Evolutionary conservation across 768 basidiomycete species (phyloP).

Genomic region (Lactarius hatsudake): DNA sequence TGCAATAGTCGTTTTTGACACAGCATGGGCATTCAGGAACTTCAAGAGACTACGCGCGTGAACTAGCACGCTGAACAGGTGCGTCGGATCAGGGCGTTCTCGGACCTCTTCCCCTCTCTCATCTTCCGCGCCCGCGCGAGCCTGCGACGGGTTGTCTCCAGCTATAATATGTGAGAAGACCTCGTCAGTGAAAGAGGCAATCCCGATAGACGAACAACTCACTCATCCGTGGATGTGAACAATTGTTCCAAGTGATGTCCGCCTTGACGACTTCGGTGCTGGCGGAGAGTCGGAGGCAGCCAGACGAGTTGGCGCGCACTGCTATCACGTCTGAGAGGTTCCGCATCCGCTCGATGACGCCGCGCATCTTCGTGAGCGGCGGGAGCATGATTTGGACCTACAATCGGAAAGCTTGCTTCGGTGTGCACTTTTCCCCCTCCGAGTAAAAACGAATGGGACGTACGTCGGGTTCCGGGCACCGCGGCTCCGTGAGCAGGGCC

Average conservation of each 20-base stretch:
- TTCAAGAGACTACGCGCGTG: constrained; percentile 75
- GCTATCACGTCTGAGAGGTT: constrained; percentile 68
- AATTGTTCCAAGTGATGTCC: constrained; percentile 77
- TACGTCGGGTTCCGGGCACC: constrained; percentile 86
- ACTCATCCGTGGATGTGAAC: constrained; percentile 61
- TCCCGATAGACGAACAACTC: neutral
- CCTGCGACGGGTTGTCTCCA: constrained; percentile 30
- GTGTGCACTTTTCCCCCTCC: neutral
- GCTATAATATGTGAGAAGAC: neutral
- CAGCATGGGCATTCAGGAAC: constrained; percentile 75
- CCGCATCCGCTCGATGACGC: constrained; percentile 70
- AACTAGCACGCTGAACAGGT: constrained; percentile 63
- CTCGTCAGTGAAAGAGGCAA: neutral
- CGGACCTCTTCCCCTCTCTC: constrained; percentile 34
- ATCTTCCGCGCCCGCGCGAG: constrained; percentile 30
- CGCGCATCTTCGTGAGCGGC: constrained; percentile 70
- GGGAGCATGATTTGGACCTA: constrained; percentile 80
- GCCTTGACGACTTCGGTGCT: constrained; percentile 72
- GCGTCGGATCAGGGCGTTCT: constrained; percentile 46
- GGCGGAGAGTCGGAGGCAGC: constrained; percentile 53
- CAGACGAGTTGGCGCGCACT: constrained; percentile 64
- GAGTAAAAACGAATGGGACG: constrained; percentile 28
- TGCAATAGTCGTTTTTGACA: constrained; percentile 82
- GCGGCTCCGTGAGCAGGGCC: constrained; percentile 68
- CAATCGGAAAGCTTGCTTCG: neutral